Percentiles rank a stretch among this genome's conserved stretches.
These are phyloP conservation scores for Colletotrichum endophyticum DNA, from an alignment of 2,329 filamentous ascomycete species.

Conservation along the genomic window DNA sequence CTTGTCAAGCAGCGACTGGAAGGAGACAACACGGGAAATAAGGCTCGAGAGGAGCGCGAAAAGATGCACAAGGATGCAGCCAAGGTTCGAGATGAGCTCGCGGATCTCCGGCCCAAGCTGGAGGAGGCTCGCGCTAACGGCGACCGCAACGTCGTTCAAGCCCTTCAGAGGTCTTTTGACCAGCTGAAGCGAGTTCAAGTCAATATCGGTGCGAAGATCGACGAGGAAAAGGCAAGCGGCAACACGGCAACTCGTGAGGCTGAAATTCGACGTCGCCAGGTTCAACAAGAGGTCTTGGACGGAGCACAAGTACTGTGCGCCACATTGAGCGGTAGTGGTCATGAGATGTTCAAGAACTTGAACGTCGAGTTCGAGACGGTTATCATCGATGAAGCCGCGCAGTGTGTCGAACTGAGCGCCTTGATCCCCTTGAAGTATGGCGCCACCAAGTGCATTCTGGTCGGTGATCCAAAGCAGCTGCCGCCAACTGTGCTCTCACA, in stretches of 20 bases:
- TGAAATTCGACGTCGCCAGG: conserved; percentile 81
- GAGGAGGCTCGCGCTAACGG: conserved; percentile 61
- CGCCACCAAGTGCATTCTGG: conserved; percentile 93
- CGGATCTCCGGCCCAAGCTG: conserved; percentile 72
- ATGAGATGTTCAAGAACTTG: conserved; percentile 95
- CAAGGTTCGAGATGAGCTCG: conserved; percentile 78
- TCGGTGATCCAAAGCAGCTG: conserved; percentile 96
- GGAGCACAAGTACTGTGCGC: conserved; percentile 92
- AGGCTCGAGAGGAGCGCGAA: conserved; percentile 60
- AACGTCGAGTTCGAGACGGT: conserved; percentile 98
- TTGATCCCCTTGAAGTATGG: conserved; percentile 97
- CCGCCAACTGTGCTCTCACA: conserved; percentile 95
- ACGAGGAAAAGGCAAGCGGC: conserved; percentile 84
- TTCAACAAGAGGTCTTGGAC: conserved; percentile 91
- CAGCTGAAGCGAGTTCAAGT: conserved; percentile 77
- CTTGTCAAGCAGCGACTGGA: conserved; percentile 79
- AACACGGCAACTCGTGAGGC: conserved; percentile 82
- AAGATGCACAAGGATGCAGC: conserved; percentile 67
- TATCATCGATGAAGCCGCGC: conserved; percentile 96
- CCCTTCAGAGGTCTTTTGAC: conserved; percentile 78
- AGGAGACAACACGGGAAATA: conserved; percentile 61
- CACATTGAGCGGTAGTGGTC: conserved; percentile 92
- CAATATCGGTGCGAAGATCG: conserved; percentile 79
- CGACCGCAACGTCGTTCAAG: conserved; percentile 51
- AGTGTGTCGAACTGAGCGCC: conserved; percentile 96